A percentile compares a stretch with the other conserved stretches of the same genome.
These are phyloP conservation scores for Fusarium palustre DNA, from an alignment of 2,329 filamentous ascomycete species.

Conservation along the genomic window DNA sequence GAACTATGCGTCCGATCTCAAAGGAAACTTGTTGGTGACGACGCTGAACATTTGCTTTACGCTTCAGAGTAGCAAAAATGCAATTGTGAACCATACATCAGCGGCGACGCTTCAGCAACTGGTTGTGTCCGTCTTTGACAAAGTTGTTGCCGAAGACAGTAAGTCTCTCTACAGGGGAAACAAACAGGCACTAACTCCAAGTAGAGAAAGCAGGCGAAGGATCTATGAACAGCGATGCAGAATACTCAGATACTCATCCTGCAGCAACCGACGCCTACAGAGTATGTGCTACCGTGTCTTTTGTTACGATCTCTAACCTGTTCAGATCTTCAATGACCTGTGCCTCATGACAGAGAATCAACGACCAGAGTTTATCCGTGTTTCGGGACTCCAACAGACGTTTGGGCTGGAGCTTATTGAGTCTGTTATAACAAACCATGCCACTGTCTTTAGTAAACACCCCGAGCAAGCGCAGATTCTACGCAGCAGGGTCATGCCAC, in stretches of 20 bases:
- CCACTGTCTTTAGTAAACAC: conserved; percentile 81
- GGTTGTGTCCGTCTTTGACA: conserved; percentile 92
- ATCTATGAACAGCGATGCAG: conserved; percentile 69
- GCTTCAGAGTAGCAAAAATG: conserved; percentile 90
- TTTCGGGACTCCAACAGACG: conserved; percentile 80
- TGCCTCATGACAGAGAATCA: conserved; percentile 89
- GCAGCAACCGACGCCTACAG: conserved; percentile 88
- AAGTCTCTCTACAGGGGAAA: conserved; percentile 49
- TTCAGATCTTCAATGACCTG: conserved; percentile 86
- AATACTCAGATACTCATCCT: conserved; percentile 73
- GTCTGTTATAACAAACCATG: conserved; percentile 87
- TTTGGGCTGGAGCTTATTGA: conserved; percentile 94
- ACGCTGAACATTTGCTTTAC: conserved; percentile 92
- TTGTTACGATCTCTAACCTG: conserved; percentile 17
- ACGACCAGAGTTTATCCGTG: conserved; percentile 82
- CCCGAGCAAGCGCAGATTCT: conserved; percentile 85
- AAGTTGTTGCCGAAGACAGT: conserved; percentile 86
- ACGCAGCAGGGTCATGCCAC: conserved; percentile 81
- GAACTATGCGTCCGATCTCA: conserved; percentile 86
- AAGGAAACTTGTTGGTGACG: conserved; percentile 82
- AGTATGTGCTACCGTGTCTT: conserved; percentile 54
- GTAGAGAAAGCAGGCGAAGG: conserved; percentile 62
- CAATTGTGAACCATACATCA: conserved; percentile 93
- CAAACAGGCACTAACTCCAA: conserved; percentile 27
- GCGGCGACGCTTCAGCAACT: conserved; percentile 97